Conservation (phyloP, 2,329 filamentous ascomycete genomes). For the Fusarium ramigenum region DNA sequence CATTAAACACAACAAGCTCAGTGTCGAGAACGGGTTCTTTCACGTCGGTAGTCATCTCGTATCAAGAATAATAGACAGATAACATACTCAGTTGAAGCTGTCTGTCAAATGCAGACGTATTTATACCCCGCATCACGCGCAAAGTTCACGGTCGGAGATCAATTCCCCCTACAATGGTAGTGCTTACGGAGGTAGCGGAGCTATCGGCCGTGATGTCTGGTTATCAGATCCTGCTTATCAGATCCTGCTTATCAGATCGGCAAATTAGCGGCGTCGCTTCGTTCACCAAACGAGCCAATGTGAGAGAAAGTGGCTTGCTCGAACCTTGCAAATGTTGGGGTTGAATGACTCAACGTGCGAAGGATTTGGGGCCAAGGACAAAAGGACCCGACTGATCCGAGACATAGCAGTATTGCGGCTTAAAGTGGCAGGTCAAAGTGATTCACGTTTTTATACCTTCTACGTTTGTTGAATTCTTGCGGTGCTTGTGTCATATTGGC, state of each 20-base stretch:
- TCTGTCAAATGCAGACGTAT: background rate
- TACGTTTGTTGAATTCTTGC: fast-evolving
- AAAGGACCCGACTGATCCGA: constrained; percentile 2
- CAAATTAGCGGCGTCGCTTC: background rate
- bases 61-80: no score
- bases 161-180: background rate
- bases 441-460: background rate
- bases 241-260: constrained; percentile 28
- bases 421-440: background rate
- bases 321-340: background rate
- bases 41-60: background rate
- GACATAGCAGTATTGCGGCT: fast-evolving
- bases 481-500: background rate
- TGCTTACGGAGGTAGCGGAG: constrained; percentile 9
- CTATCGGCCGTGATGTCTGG: constrained; percentile 13
- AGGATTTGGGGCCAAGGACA: background rate
- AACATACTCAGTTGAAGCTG: background rate
- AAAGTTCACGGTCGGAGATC: background rate
- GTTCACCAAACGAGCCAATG: background rate
- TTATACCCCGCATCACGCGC: background rate
- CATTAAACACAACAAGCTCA: background rate
- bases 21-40: background rate
- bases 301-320: background rate
- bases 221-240: constrained; percentile 22
- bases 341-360: background rate